Evolutionary conservation across 352 stramenopile genomes (phyloP).

Genomic region (Phytophthora pseudosyringae): DNA sequence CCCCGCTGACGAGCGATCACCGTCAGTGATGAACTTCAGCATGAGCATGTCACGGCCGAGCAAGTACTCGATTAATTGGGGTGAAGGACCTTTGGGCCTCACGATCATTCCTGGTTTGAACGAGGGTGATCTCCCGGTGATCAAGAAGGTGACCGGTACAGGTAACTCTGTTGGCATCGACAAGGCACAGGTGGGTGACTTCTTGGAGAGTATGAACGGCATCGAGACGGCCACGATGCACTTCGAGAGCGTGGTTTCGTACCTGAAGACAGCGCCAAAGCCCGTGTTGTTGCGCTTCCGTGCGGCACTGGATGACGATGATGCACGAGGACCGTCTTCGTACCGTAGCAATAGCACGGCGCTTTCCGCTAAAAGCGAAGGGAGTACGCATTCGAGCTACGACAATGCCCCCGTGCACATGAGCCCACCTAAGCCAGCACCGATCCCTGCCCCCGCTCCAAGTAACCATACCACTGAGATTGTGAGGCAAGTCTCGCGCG

Average conservation of each 20-base stretch:
- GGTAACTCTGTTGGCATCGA: constrained; percentile 82
- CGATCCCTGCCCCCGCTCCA: constrained; percentile 23
- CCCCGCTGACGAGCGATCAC: constrained; percentile 30
- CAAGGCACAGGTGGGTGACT: constrained; percentile 82
- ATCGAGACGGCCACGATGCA: constrained; percentile 69
- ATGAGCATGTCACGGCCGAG: constrained; percentile 67
- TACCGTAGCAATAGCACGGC: constrained; percentile 43
- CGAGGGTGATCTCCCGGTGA: constrained; percentile 82
- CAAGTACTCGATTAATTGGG: constrained; percentile 83
- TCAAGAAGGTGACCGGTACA: constrained; percentile 89
- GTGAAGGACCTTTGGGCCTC: constrained; percentile 77
- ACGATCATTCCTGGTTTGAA: constrained; percentile 87
- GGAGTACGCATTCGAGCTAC: constrained; percentile 36
- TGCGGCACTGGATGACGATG: constrained; percentile 48
- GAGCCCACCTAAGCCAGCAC: constrained; percentile 21
- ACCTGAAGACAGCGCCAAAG: constrained; percentile 84
- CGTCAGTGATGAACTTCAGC: constrained; percentile 47
- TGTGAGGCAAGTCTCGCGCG: constrained; percentile 44
- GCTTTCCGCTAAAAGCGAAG: constrained; percentile 34
- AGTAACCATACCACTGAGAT: constrained; percentile 33
- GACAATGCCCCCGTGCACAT: constrained; percentile 31
- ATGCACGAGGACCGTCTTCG: constrained; percentile 31
- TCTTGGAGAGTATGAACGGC: constrained; percentile 85
- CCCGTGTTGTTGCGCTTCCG: constrained; percentile 78
- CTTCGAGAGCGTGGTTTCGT: constrained; percentile 85